These are phyloP conservation scores for Lentinula aciculospora DNA, from an alignment of 768 basidiomycete species.

Conservation along the genomic window DNA sequence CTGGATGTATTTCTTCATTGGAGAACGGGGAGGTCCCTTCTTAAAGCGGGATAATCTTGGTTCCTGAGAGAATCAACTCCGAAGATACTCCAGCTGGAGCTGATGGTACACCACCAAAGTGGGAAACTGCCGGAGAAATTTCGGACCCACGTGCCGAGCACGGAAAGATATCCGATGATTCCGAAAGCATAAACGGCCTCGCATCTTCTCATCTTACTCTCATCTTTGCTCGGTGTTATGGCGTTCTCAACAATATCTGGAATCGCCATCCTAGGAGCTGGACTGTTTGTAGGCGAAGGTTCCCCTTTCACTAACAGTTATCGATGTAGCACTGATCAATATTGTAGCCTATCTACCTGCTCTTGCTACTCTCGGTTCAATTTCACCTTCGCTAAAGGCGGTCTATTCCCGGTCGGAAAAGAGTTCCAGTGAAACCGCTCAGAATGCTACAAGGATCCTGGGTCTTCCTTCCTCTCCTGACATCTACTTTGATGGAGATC, in stretches of 20 bases:
- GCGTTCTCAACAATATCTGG: conserved; percentile 30
- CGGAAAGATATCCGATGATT: not conserved
- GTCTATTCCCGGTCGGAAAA: conserved; percentile 77
- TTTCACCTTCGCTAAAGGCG: conserved; percentile 47
- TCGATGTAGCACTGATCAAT: conserved; percentile 15
- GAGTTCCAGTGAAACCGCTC: conserved; percentile 49
- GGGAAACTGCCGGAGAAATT: not conserved
- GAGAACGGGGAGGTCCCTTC: not conserved
- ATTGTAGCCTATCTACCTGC: conserved; percentile 73
- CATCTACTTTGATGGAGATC: conserved; percentile 52
- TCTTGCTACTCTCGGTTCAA: conserved; percentile 44
- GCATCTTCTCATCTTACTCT: not conserved
- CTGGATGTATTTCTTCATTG: not conserved
- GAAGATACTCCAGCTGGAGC: conserved; percentile 33
- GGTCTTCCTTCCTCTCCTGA: conserved; percentile 34
- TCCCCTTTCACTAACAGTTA: not conserved
- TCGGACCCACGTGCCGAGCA: not conserved
- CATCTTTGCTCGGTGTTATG: conserved; percentile 6
- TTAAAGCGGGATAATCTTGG: conserved; percentile 5
- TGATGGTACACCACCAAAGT: not conserved
- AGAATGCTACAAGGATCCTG: conserved; percentile 34
- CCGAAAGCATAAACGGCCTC: not conserved
- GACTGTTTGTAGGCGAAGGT: conserved; percentile 77
- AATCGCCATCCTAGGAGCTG: conserved; percentile 76
- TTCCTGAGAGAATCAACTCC: conserved; percentile 19